Conservation (phyloP, 1,284 basidiomycete species). For the Wallemia hederae region DNA sequence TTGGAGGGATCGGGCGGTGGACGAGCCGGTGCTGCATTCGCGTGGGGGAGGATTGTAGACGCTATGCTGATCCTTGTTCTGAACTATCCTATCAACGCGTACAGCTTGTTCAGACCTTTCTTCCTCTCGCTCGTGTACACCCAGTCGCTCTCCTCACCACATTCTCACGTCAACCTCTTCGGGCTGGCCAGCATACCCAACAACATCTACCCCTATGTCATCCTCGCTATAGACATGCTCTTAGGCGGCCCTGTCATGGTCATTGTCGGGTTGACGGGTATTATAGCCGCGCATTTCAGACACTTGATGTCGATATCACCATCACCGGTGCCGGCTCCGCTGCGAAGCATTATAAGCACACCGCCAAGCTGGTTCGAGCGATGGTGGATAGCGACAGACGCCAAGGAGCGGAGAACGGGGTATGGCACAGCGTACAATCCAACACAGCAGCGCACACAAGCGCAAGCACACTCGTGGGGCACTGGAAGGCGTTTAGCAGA, state of each 20-base stretch:
- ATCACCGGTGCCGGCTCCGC: not conserved
- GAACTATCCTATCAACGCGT: not conserved
- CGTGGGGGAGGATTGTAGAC: not conserved
- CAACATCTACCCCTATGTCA: not conserved
- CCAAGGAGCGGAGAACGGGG: not conserved
- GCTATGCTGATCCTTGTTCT: not conserved
- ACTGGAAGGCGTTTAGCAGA: not conserved
- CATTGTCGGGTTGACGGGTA: not conserved
- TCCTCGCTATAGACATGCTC: not conserved
- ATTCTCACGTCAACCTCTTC: not conserved
- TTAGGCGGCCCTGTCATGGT: not conserved
- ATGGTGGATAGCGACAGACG: not conserved
- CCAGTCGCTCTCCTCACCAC: not conserved
- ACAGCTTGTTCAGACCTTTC: not conserved
- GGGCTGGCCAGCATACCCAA: not conserved
- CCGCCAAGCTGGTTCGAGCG: not conserved
- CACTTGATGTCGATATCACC: not conserved
- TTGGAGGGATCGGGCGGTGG: not conserved
- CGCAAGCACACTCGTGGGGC: not conserved
- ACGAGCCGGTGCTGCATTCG: not conserved
- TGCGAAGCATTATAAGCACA: not conserved
- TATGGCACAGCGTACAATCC: not conserved
- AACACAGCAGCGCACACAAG: not conserved
- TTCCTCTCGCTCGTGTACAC: not conserved
- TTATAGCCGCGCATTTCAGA: not conserved